Conservation (phyloP, 2,329 filamentous ascomycete species). For the Mollisiaceae sp. region DNA sequence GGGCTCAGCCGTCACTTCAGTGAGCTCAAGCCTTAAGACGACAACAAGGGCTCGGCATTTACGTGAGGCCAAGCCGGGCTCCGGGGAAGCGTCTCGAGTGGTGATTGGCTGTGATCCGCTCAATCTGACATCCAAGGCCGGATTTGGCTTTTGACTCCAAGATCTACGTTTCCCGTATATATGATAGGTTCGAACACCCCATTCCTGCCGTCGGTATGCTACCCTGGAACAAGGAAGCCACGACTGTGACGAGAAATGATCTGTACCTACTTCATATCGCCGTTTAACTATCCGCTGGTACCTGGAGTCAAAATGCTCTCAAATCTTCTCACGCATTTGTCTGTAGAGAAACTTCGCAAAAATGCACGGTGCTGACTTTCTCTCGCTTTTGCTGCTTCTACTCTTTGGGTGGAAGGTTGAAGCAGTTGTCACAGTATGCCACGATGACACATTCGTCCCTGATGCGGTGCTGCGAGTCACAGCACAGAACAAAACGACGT, state of each 20-base stretch:
- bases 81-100: neutral
- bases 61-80: neutral
- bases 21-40: neutral
- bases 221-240: neutral
- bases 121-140: neutral
- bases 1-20: slow-evolving; percentile 2
- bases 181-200: neutral
- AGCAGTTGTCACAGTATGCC: slow-evolving; percentile 12
- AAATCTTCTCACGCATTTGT: slow-evolving; percentile 4
- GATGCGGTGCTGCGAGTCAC: slow-evolving; percentile 50
- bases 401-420: neutral
- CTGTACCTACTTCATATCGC: neutral
- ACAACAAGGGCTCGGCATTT: neutral
- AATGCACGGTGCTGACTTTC: slow-evolving; percentile 10
- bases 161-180: neutral
- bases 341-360: neutral
- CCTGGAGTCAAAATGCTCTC: slow-evolving; percentile 13
- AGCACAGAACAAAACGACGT: slow-evolving; percentile 41
- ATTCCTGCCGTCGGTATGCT: neutral
- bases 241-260: neutral
- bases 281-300: slow-evolving; percentile 6
- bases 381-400: slow-evolving; percentile 11
- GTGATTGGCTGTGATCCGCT: neutral
- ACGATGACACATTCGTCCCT: slow-evolving; percentile 42
- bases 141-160: neutral